Conservation (phyloP, 164 flowering plant genomes). For the Sedum album region DNA sequence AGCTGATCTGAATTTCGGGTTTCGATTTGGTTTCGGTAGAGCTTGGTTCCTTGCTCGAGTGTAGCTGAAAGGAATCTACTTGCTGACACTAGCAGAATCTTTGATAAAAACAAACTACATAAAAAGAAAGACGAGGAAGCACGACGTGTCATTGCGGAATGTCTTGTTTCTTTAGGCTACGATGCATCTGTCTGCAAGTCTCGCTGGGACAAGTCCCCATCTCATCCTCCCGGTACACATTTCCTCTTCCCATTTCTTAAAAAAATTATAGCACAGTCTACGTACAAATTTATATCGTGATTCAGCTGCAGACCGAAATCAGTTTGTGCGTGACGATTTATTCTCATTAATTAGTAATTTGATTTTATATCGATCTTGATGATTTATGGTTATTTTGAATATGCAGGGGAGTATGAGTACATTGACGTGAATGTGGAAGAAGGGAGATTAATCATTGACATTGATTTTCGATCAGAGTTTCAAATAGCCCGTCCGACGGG, state of each 20-base stretch:
- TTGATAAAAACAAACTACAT: conserved; percentile 39
- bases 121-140: conserved; percentile 30
- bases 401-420: conserved; percentile 80
- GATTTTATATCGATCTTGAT: background rate
- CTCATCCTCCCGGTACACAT: conserved; percentile 57
- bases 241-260: background rate
- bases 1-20: background rate
- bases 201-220: conserved; percentile 70
- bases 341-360: too few relatives aligned
- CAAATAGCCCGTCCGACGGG: conserved; percentile 81
- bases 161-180: conserved; percentile 50
- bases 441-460: conserved; percentile 60
- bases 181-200: conserved; percentile 74
- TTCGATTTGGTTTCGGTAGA: conserved; percentile 21
- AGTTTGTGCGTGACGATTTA: too few relatives aligned
- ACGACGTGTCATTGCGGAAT: conserved; percentile 37
- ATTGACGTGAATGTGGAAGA: conserved; percentile 59
- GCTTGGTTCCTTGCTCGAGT: conserved; percentile 35
- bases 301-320: too few relatives aligned
- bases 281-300: too few relatives aligned
- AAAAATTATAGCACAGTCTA: background rate
- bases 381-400: background rate
- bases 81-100: conserved; percentile 45
- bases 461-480: conserved; percentile 86
- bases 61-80: conserved; percentile 42